These are phyloP conservation scores for Paramecium primaurelia DNA, from an alignment of 73 alveolate species.

Conservation along the genomic window DNA sequence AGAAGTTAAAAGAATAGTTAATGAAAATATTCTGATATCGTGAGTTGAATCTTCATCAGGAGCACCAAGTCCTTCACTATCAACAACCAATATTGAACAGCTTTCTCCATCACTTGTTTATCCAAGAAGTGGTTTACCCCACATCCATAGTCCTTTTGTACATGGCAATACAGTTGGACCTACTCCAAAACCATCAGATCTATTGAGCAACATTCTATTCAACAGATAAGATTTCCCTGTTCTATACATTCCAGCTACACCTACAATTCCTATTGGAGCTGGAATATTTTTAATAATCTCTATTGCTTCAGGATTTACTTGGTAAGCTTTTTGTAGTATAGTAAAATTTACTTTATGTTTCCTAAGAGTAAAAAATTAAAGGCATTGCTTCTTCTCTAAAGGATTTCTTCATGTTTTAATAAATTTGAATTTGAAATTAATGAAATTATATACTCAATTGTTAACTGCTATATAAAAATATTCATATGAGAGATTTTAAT, in stretches of 20 bases:
- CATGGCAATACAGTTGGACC: slow-evolving; percentile 94
- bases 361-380: background rate
- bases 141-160: slow-evolving; percentile 94
- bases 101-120: slow-evolving; percentile 87
- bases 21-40: slow-evolving; percentile 92
- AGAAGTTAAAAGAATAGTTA: slow-evolving; percentile 85
- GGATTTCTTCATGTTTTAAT: background rate
- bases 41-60: slow-evolving; percentile 95
- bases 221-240: slow-evolving; percentile 97
- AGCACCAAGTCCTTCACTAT: slow-evolving; percentile 95
- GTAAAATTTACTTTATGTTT: slow-evolving; percentile 4
- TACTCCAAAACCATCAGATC: slow-evolving; percentile 93
- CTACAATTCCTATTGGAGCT: slow-evolving; percentile 89
- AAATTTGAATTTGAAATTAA: slow-evolving; percentile 42
- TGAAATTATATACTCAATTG: background rate
- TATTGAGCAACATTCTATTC: slow-evolving; percentile 89
- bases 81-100: slow-evolving; percentile 77
- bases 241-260: slow-evolving; percentile 98
- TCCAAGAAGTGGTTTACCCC: slow-evolving; percentile 90
- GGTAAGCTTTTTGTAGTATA: background rate
- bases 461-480: background rate
- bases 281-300: slow-evolving; percentile 76
- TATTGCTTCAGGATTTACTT: slow-evolving; percentile 78
- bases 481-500: background rate
- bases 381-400: slow-evolving; percentile 46